Percentiles rank a stretch among this genome's conserved stretches.
Evolutionary conservation across 2,329 filamentous ascomycete genomes (phyloP).

Genomic region (Phialophora tarda): DNA sequence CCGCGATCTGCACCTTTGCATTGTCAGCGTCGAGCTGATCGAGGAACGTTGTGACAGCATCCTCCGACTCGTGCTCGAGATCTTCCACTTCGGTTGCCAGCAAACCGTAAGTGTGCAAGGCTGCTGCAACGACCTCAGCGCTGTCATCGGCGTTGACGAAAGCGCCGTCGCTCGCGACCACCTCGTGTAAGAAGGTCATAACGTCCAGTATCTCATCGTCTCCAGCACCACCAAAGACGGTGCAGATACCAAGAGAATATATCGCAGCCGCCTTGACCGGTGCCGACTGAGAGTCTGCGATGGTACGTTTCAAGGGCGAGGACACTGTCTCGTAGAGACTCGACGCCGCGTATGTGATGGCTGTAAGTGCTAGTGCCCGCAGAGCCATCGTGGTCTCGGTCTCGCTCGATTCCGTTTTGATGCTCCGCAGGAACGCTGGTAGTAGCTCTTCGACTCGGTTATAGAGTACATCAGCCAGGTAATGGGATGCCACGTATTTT

Average conservation of each 20-base stretch:
- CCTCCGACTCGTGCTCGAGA: conserved; percentile 71
- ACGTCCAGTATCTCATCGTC: conserved; percentile 71
- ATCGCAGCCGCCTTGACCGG: conserved; percentile 72
- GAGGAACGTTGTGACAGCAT: conserved; percentile 78
- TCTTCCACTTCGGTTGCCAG: conserved; percentile 79
- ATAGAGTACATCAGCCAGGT: conserved; percentile 67
- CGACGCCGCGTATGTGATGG: conserved; percentile 70
- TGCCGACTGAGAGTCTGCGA: conserved; percentile 70
- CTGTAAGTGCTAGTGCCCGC: conserved; percentile 72
- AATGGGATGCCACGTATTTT: conserved; percentile 71
- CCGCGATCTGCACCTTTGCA: conserved; percentile 73
- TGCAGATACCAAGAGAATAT: conserved; percentile 72
- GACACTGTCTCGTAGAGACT: conserved; percentile 68
- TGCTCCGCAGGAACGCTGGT: conserved; percentile 69
- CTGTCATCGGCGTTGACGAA: conserved; percentile 74
- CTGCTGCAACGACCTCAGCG: conserved; percentile 71
- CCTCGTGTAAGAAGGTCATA: conserved; percentile 76
- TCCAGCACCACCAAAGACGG: conserved; percentile 76
- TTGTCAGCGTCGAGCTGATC: conserved; percentile 82
- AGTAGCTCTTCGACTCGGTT: conserved; percentile 66
- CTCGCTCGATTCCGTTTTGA: conserved; percentile 70
- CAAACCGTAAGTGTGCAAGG: conserved; percentile 79
- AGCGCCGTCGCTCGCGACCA: conserved; percentile 78
- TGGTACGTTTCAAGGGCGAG: conserved; percentile 64
- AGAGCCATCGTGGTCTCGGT: conserved; percentile 73